Evolutionary conservation across 106 monocot genomes (phyloP).

Genomic region (Iris macrosiphon): DNA sequence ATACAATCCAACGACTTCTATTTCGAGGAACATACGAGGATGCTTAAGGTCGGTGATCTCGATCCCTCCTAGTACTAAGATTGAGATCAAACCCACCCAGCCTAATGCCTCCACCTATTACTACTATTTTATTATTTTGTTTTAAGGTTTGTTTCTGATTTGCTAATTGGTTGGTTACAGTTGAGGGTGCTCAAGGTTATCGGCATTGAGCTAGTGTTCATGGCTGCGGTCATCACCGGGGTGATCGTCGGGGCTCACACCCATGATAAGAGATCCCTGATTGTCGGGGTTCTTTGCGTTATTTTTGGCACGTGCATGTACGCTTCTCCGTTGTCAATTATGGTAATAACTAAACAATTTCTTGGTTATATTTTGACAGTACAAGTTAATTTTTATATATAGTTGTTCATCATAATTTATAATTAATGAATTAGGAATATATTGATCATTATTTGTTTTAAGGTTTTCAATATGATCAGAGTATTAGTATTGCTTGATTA

Average conservation of each 20-base stretch:
- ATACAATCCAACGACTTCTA: too few species aligned
- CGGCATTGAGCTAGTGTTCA: conserved; percentile 27
- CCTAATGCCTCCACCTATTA: neutral
- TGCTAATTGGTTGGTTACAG: conserved; percentile 16
- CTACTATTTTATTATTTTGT: neutral
- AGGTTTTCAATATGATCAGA: too few species aligned
- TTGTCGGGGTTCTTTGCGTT: conserved; percentile 39
- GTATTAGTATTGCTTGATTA: too few species aligned
- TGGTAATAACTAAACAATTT: conserved; percentile 21
- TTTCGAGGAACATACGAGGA: too few species aligned
- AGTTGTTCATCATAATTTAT: too few species aligned
- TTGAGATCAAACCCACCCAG: neutral
- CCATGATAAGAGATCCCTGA: conserved; percentile 16
- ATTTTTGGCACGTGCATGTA: conserved; percentile 58
- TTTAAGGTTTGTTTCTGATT: too few species aligned
- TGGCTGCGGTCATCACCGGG: conserved; percentile 18
- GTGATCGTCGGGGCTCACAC: conserved; percentile 24
- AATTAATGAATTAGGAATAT: too few species aligned
- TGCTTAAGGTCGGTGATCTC: too few species aligned
- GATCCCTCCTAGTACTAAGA: too few species aligned
- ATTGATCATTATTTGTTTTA: too few species aligned
- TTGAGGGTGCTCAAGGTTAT: conserved; percentile 24
- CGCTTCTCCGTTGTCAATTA: conserved; percentile 41
- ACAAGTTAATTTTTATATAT: too few species aligned
- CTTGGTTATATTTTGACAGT: too few species aligned